Conservation (phyloP, 2,329 filamentous ascomycete species). For the Chrysoporthe cubensis region DNA sequence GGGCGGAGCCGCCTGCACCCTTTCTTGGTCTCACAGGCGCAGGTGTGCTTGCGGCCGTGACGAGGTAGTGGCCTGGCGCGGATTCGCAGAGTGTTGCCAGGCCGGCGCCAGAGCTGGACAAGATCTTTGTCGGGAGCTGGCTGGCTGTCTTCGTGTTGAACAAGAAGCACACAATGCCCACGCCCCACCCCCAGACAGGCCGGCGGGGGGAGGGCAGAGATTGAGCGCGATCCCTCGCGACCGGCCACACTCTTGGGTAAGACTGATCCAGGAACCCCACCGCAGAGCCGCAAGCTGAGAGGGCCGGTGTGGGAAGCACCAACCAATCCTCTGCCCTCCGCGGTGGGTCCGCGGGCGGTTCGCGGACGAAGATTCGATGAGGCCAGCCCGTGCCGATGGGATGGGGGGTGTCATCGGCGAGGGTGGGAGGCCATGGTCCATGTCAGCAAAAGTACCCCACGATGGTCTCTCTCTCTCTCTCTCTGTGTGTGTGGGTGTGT, state of each 20-base stretch:
- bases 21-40: background rate
- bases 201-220: background rate
- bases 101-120: background rate
- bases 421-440: background rate
- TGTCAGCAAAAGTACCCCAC: constrained; percentile 18
- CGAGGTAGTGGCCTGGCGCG: no score
- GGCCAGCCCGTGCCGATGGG: constrained; percentile 20
- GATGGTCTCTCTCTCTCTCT: background rate
- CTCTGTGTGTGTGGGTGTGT: no score
- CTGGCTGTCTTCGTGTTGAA: no score
- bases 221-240: no score
- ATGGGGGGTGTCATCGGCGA: constrained; percentile 11
- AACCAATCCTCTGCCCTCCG: constrained; percentile 8
- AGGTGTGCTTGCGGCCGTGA: background rate
- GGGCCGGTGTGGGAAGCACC: constrained; percentile 2
- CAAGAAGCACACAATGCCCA: no score
- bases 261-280: constrained; percentile 16
- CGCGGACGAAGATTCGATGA: constrained; percentile 19
- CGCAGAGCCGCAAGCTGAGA: constrained; percentile 29
- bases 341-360: constrained; percentile 21
- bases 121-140: no score
- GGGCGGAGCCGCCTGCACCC: background rate
- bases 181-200: no score
- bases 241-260: background rate
- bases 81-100: no score